Conservation (phyloP, 2,329 filamentous ascomycete genomes). For the Orbilia ellipsospora region DNA sequence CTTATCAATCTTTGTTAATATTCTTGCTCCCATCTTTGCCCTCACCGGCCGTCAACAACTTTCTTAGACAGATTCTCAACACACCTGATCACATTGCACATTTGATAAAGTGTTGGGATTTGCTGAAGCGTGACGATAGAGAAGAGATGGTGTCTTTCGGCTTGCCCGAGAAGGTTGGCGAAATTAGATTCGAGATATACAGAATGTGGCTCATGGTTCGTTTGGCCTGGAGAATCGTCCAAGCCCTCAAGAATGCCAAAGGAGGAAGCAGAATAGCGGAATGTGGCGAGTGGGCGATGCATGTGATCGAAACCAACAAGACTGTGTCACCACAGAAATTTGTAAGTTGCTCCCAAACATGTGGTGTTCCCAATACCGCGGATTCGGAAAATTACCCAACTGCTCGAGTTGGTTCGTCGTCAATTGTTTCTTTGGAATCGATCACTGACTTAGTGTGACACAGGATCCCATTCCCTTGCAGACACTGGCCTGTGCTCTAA, state of each 20-base stretch:
- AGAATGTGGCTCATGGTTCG: constrained; percentile 52
- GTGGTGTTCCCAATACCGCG: constrained; percentile 10
- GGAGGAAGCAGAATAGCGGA: constrained; percentile 49
- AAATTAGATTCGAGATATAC: constrained; percentile 55
- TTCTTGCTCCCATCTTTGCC: constrained; percentile 42
- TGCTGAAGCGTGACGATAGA: constrained; percentile 42
- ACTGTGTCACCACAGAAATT: constrained; percentile 53
- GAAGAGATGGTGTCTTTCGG: constrained; percentile 52
- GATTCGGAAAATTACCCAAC: constrained; percentile 18
- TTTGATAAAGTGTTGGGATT: constrained; percentile 49
- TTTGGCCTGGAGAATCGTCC: constrained; percentile 52
- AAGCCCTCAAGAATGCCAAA: constrained; percentile 54
- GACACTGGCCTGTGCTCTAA: constrained; percentile 50
- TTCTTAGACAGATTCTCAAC: constrained; percentile 39
- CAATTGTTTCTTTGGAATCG: constrained; percentile 6
- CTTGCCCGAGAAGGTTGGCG: constrained; percentile 45
- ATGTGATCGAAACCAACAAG: constrained; percentile 55
- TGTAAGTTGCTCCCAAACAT: constrained; percentile 31
- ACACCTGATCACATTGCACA: constrained; percentile 48
- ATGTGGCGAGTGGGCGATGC: constrained; percentile 42
- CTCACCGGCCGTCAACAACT: constrained; percentile 43
- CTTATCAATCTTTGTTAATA: constrained; percentile 43
- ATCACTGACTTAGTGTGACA: constrained; percentile 27
- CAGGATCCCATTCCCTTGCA: constrained; percentile 53
- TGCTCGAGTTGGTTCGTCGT: constrained; percentile 8